phyloP scores from a whole-genome alignment of 208 protist genomes.

The Acanthamoeba triangularis region DNA sequence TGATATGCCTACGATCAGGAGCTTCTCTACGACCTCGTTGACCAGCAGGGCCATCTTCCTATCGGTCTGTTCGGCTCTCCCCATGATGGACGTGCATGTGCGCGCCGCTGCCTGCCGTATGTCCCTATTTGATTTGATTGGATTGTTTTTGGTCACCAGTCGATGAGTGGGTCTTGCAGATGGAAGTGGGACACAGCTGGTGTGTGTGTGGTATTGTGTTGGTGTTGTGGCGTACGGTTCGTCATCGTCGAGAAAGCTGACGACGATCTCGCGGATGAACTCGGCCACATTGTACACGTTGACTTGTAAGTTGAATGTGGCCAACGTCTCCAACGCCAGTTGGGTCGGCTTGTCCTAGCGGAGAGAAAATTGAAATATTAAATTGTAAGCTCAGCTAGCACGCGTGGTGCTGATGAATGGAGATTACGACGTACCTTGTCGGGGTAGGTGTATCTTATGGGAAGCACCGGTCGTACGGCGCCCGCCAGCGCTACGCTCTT shows the following conservation, averaged over 20 bases:
- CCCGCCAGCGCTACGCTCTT: conserved; percentile 22
- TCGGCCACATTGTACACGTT: conserved; percentile 90
- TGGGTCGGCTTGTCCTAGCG: conserved; percentile 44
- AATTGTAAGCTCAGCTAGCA: too few species aligned
- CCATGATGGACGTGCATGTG: conserved; percentile 59
- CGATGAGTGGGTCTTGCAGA: too few species aligned
- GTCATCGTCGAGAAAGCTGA: conserved; percentile 88
- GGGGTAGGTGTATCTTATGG: neutral
- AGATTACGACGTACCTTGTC: too few species aligned
- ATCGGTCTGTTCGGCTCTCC: neutral
- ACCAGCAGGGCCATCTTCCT: conserved; percentile 61
- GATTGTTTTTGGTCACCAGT: too few species aligned
- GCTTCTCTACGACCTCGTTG: conserved; percentile 87
- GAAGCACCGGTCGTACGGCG: neutral
- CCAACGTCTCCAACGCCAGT: conserved; percentile 91
- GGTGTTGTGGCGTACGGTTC: conserved; percentile 50
- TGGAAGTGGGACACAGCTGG: neutral
- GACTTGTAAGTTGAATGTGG: conserved; percentile 91
- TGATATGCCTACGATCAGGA: conserved; percentile 89
- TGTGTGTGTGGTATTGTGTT: conserved; percentile 77
- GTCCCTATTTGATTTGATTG: conserved; percentile 3
- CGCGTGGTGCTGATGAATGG: too few species aligned
- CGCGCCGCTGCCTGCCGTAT: conserved; percentile 36
- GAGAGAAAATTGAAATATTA: too few species aligned
- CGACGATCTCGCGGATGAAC: conserved; percentile 88